Base-by-base conservation (phyloP, 192 early-diverging fungal species). In the Dimargaris verticillata region DNA sequence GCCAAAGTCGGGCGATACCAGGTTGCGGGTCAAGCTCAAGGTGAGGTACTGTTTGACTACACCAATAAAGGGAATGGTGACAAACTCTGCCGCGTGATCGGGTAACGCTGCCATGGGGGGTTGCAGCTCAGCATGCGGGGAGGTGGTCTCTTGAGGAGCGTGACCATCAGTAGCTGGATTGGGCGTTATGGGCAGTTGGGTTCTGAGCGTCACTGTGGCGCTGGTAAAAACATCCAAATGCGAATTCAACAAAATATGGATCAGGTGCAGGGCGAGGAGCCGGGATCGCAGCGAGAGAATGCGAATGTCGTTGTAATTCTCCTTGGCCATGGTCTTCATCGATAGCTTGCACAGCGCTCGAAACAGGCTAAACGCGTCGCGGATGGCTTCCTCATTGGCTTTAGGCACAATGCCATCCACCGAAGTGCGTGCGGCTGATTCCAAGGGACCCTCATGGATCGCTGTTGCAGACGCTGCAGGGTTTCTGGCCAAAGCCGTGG, bases 21-120 rank as follows among this genome's bases (percentile, higher is more conserved):
- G 79, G 65, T 93, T 95, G 44, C 88, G 74, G 61, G 78, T 87
- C 38, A 95, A 71, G 52, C 83, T 83, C 18, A 92, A 70, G 64
- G 88, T 88, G 26, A 95, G 65, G 61, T 90, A 86, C 70, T 92
- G 85, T 67, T 92, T 91, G 12, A 92, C 80, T 9, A 89, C 85
- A 12, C 88, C 81, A 25, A 92, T 76, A 63, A 95, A 85, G 33
- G 81, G 75, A 10, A 84, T 79, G 2, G 77, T 71, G 53, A 72
- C 75, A 4, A 20, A 58, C 15, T 58, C 55, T 5, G 28, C 13
- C 28, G 33, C 15, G 6, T 9, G 17, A 5, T 24, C 55, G 4
- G 28, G 22, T 4, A 2, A 2, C 17, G 25, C 55, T 9, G 12
- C 4, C 18, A 41, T 5, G 1, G 55, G 33, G 15, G 28, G 28